Evolutionary conservation across 371 early-diverging fungal genomes (phyloP).

Genomic region (Umbelopsis sp.): DNA sequence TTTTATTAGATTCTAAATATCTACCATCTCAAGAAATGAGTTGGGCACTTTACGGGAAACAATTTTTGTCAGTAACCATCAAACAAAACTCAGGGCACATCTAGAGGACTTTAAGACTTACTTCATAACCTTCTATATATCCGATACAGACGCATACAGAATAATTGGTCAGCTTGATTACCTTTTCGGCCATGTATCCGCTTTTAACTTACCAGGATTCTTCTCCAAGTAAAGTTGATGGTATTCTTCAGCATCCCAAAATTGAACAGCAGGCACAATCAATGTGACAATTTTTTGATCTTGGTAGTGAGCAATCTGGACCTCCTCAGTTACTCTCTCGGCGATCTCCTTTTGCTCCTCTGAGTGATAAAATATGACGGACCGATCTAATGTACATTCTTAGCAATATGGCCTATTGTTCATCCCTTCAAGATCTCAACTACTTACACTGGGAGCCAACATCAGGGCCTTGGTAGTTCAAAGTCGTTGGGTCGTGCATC

Average conservation of each 20-base stretch:
- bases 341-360: slow-evolving; percentile 75
- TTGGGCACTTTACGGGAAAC: slow-evolving; percentile 27
- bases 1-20: background rate
- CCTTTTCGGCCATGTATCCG: background rate
- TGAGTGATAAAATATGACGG: slow-evolving; percentile 80
- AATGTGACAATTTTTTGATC: slow-evolving; percentile 72
- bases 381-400: slow-evolving; percentile 52
- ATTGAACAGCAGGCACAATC: slow-evolving; percentile 71
- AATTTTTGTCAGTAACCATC: background rate
- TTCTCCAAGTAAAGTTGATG: slow-evolving; percentile 69
- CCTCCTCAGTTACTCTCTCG: slow-evolving; percentile 59
- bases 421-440: background rate
- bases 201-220: slow-evolving; percentile 28
- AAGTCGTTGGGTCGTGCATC: slow-evolving; percentile 67
- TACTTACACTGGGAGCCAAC: slow-evolving; percentile 62
- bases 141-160: background rate
- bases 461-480: slow-evolving; percentile 42
- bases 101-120: slow-evolving; percentile 18
- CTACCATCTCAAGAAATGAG: slow-evolving; percentile 38
- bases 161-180: background rate
- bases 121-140: slow-evolving; percentile 37
- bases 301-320: slow-evolving; percentile 60
- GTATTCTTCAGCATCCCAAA: slow-evolving; percentile 88
- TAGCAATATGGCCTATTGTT: background rate
- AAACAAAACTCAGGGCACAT: too few species aligned